Evolutionary conservation across 441 rosid species (phyloP), one percentile per base, ranked within the genome.

Genomic region (Adansonia gregorii): DNA sequence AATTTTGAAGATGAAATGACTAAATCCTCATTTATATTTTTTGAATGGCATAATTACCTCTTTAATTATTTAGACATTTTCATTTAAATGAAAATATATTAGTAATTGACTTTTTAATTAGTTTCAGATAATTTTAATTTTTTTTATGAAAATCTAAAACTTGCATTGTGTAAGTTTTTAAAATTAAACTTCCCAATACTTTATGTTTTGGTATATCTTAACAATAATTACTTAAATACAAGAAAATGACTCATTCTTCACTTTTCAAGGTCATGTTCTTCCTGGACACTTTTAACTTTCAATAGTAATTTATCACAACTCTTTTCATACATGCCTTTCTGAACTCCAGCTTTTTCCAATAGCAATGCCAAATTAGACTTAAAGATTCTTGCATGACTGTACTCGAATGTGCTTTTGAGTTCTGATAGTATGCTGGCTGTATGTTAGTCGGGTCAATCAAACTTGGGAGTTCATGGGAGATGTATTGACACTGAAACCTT

Each of bases 401-500:
- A 8, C 54, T 58, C 49, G 9, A 72, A 55, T 54, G 49, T 8
- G 35, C 39, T 43, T 46, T 48, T 14, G 22, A 60, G 54, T 20
- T 35, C 19, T 58, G 39, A 43, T 56, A 15, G 27, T 11, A 45
- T 74, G 55, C 12, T 74, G n/a, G 46, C 19, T 27, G n/a, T 8
- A 49, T 31, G 60, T 55, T 63, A 74, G 72, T 70, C 51, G 45
- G 41, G 22, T 51, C 20, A 1, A 8, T 3, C 4, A 15, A 51
- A 68, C 19, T 68, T 52, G 3, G 15, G 64, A 5, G 27, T 52
- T 67, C 8, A 43, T 52, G 61, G 22, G 3, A 11, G 35, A 39
- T 72, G 35, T 72, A 55, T 51, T 72, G 75, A 55, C 75, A 17
- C 48, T 31, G 74, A 54, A 52, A 22, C 6, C 8, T 55, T 41